Conservation (phyloP, 805 yeast species). For the Dipodascus geniculatus region DNA sequence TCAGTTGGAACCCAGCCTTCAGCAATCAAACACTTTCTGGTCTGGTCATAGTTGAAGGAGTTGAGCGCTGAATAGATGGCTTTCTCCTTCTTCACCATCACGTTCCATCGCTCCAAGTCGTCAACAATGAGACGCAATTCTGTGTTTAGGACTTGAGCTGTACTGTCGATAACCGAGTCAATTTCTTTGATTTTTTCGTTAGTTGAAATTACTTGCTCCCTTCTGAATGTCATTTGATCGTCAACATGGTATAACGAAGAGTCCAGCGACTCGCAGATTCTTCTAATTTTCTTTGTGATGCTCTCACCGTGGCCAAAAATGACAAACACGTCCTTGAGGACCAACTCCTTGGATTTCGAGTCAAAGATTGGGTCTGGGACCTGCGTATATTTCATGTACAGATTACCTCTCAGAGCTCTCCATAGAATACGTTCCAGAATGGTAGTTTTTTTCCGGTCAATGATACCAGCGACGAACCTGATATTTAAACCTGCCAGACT, state of each 20-base stretch:
- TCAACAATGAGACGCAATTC: slow-evolving; percentile 71
- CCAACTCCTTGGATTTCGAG: slow-evolving; percentile 37
- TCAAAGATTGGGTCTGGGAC: slow-evolving; percentile 58
- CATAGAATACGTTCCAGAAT: slow-evolving; percentile 75
- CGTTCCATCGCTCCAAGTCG: slow-evolving; percentile 65
- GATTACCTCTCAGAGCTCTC: slow-evolving; percentile 88
- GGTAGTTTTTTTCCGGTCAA: slow-evolving; percentile 55
- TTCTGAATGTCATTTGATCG: slow-evolving; percentile 30
- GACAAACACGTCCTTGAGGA: slow-evolving; percentile 72
- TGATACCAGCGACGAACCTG: slow-evolving; percentile 66
- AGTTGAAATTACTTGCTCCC: slow-evolving; percentile 27
- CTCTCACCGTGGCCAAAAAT: slow-evolving; percentile 84
- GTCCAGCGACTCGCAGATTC: slow-evolving; percentile 80
- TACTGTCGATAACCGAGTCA: slow-evolving; percentile 48
- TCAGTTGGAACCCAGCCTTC: slow-evolving; percentile 94
- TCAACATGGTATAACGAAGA: slow-evolving; percentile 63
- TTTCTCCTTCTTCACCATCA: slow-evolving; percentile 62
- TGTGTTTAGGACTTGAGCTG: slow-evolving; percentile 54
- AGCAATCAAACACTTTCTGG: slow-evolving; percentile 76
- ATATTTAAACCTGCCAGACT: slow-evolving; percentile 22
- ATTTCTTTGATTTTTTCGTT: slow-evolving; percentile 41
- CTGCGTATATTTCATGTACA: slow-evolving; percentile 64
- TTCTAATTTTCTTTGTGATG: slow-evolving; percentile 56
- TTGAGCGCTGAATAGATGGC: slow-evolving; percentile 70
- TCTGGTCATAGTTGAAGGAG: slow-evolving; percentile 66